Evolutionary conservation across 2,329 filamentous ascomycete genomes (phyloP), one percentile per base, ranked within the genome.

Genomic region (Verruconis gallopava): DNA sequence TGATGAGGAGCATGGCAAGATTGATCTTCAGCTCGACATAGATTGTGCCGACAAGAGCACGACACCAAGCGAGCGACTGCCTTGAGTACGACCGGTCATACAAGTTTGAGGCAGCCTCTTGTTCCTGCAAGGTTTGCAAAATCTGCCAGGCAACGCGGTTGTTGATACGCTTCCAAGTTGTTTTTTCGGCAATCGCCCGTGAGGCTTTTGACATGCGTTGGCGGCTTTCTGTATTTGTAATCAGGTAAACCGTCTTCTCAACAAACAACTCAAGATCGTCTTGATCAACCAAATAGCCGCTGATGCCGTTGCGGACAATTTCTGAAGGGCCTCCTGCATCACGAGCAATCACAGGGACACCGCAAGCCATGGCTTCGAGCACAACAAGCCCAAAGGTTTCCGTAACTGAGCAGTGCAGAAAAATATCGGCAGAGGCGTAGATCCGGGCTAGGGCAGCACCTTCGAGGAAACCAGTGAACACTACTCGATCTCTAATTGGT

Each of bases 381-480:
- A 82, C 78, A 0, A 83, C 78, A 6, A 83, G 63, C 1, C 79
- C 79, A 55, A 83, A 82, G 0, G 79, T 83, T 57, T 83, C 79
- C 1, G 78, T 82, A 44, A 82, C 64, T 17, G 75, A 82, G 58
- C 77, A 81, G 59, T 83, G 78, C 12, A 83, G 58, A 53, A 83
- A 82, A n/a, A 83, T 49, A 52, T 83, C 78, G 1, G 72, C 77
- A 3, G 72, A 73, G 2, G 79, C 77, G 49, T 81, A 84, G 6
- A 74, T 71, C n/a, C 66, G 62, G n/a, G 77, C 77, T 5, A 83
- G 65, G 2, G 68, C 66, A 38, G 68, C 67, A 9, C 78, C 77
- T 1, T 72, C 67, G 48, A 74, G 66, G 60, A 81, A 77, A 1
- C 79, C 78, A 0, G 77, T 73, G 54, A 83, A 83, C n/a, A 75